Evolutionary conservation across 768 basidiomycete species (phyloP), one percentile per base, ranked within the genome.

Genomic region (Trametopsis cervina): DNA sequence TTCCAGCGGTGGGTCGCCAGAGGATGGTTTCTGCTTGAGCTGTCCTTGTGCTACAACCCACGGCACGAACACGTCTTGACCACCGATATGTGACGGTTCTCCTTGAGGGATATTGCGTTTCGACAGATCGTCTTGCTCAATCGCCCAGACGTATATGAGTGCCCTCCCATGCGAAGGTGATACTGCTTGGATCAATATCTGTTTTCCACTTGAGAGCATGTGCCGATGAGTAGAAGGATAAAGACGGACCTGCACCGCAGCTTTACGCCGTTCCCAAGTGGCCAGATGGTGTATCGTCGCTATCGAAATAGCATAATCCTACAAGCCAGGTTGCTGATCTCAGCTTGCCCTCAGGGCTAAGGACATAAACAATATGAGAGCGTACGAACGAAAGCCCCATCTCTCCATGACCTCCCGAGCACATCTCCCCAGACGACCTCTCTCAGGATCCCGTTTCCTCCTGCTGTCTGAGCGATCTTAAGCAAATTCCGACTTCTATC

Each of bases 251-350:
- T 89, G 72, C 6, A 97, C 77, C 2, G 91, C 85, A 15, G 71
- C 61, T 53, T 71, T 74, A 17, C 96, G 76, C 26, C 96, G 77
- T 47, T 76, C 74, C 9, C 75, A 73, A 0, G 92, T 95, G 2
- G 92, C 82, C 4, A 99, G 74, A 65, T 99, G 96, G 59, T 99
- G 96, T 40, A 98, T 89, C 2, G 95, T 98, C 22, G 96, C 96
- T 53, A 99, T 94, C 3, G 94, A 96, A 42, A 99, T 93, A 2
- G 88, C 88, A 58, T 91, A 96, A 69, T 97, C 92, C 94, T 97
- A 56, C 17, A 36, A 35, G 23, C n/a, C n/a, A 49, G 20, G 29
- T 21, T 7, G 41, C 52, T 47, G 47, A 49, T 12, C 27, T 18
- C 42, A 39, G 12, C 37, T 35, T 29, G 40, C 13, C 24, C 18